phyloP scores from a whole-genome alignment of 495 filamentous ascomycete genomes.

The Xylaria scruposa region DNA sequence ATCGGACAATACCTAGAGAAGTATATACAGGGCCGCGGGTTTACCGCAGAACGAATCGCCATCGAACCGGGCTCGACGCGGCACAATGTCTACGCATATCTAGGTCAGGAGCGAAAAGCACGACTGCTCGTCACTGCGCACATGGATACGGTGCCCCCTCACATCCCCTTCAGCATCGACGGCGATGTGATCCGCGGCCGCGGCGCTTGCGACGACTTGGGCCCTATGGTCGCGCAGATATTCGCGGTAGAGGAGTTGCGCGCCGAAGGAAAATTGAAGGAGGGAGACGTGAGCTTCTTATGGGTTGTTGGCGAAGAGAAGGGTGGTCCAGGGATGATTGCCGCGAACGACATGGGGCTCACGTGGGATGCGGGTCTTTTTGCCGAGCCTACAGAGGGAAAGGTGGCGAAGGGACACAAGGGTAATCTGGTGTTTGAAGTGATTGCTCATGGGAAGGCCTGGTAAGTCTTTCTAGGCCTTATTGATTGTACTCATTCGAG shows the following conservation, averaged over 20 bases:
- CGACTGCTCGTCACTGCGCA: constrained; percentile 67
- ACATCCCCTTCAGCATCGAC: constrained; percentile 59
- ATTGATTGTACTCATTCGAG: background rate
- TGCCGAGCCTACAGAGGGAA: constrained; percentile 74
- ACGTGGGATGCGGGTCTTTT: constrained; percentile 71
- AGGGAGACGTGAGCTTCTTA: constrained; percentile 63
- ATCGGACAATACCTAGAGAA: constrained; percentile 37
- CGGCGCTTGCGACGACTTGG: constrained; percentile 76
- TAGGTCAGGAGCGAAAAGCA: constrained; percentile 57
- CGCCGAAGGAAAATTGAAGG: constrained; percentile 36
- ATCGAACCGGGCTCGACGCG: constrained; percentile 44
- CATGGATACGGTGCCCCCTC: constrained; percentile 54
- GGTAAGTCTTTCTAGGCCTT: constrained; percentile 19
- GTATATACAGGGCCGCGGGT: constrained; percentile 36
- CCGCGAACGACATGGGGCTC: constrained; percentile 54
- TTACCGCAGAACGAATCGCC: constrained; percentile 43
- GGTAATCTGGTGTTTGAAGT: constrained; percentile 68
- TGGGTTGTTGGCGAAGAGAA: constrained; percentile 80
- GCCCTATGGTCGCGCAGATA: constrained; percentile 68
- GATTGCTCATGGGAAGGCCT: constrained; percentile 66
- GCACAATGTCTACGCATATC: constrained; percentile 74
- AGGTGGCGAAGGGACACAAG: constrained; percentile 76
- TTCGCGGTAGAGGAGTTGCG: constrained; percentile 64
- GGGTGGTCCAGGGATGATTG: constrained; percentile 71
- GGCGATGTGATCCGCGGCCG: constrained; percentile 64